Conservation (phyloP, 2,329 filamentous ascomycete genomes). For the Aureobasidium sp. region DNA sequence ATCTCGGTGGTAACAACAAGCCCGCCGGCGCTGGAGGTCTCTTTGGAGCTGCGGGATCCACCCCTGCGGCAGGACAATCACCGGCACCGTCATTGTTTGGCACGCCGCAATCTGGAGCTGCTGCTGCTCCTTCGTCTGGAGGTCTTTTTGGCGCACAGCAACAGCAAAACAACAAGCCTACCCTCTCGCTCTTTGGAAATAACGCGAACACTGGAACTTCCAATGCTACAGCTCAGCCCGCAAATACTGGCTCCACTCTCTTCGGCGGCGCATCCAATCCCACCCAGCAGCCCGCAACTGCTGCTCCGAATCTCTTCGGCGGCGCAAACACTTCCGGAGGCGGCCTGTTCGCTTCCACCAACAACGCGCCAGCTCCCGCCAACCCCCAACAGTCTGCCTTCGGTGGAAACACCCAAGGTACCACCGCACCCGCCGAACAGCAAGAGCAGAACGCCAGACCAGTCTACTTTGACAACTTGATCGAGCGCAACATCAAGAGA, state of each 20-base stretch:
- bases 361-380: not conserved
- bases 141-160: not conserved
- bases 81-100: conserved; percentile 12
- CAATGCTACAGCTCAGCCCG: not conserved
- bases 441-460: conserved; percentile 35
- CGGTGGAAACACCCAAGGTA: conserved; percentile 6
- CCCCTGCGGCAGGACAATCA: not conserved
- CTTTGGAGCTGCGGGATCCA: conserved; percentile 1
- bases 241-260: not conserved
- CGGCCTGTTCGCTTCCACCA: conserved; percentile 2
- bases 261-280: conserved; percentile 9
- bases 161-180: not conserved
- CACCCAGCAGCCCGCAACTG: conserved; percentile 8
- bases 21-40: not conserved
- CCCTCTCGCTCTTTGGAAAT: not conserved
- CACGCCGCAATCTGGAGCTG: not conserved
- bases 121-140: not conserved
- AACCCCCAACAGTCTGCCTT: not conserved
- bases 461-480: conserved; percentile 55
- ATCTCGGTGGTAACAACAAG: conserved; percentile 5
- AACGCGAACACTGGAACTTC: not conserved
- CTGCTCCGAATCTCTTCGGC: conserved; percentile 9
- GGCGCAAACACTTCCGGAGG: not conserved
- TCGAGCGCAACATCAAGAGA: conserved; percentile 58
- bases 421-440: conserved; percentile 17